Evolutionary conservation across 176 grass and related monocot genomes (phyloP).

Genomic region (Triticum timopheevii): DNA sequence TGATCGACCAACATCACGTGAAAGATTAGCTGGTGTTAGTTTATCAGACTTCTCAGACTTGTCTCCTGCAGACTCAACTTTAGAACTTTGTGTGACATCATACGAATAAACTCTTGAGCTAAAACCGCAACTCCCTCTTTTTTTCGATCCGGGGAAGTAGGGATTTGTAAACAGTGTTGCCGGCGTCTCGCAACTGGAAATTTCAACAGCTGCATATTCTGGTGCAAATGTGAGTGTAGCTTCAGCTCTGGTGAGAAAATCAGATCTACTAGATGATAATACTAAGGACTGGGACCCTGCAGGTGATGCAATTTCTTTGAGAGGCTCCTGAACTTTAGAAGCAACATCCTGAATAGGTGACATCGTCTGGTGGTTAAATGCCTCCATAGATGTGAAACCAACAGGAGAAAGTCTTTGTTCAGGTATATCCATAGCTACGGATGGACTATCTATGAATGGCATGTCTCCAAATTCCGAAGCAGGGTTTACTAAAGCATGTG

Average conservation of each 20-base stretch:
- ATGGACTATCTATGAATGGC: conserved; percentile 64
- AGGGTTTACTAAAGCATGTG: conserved; percentile 55
- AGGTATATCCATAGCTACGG: conserved; percentile 69
- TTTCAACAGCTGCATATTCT: conserved; percentile 88
- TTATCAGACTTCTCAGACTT: conserved; percentile 56
- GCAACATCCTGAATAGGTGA: conserved; percentile 61
- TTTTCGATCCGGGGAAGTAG: conserved; percentile 75
- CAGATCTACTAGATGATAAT: conserved; percentile 62
- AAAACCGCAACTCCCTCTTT: conserved; percentile 60
- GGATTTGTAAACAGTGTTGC: conserved; percentile 67
- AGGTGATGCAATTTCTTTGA: conserved; percentile 58
- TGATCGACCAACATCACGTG: conserved; percentile 46
- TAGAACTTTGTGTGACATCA: conserved; percentile 52
- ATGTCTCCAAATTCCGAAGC: conserved; percentile 62
- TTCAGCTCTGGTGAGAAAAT: conserved; percentile 83
- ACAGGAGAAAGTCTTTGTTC: conserved; percentile 74
- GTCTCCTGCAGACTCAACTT: conserved; percentile 52
- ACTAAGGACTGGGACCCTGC: conserved; percentile 36
- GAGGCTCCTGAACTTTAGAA: conserved; percentile 54
- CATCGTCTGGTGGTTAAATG: conserved; percentile 56
- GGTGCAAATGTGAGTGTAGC: conserved; percentile 93
- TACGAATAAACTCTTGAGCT: conserved; percentile 87
- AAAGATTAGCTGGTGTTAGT: conserved; percentile 36
- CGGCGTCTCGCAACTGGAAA: conserved; percentile 38
- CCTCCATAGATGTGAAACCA: conserved; percentile 70